Percentiles rank a stretch among this genome's conserved stretches.
phyloP scores from a whole-genome alignment of 805 yeast species.

The Wickerhamiella qilinensis region DNA sequence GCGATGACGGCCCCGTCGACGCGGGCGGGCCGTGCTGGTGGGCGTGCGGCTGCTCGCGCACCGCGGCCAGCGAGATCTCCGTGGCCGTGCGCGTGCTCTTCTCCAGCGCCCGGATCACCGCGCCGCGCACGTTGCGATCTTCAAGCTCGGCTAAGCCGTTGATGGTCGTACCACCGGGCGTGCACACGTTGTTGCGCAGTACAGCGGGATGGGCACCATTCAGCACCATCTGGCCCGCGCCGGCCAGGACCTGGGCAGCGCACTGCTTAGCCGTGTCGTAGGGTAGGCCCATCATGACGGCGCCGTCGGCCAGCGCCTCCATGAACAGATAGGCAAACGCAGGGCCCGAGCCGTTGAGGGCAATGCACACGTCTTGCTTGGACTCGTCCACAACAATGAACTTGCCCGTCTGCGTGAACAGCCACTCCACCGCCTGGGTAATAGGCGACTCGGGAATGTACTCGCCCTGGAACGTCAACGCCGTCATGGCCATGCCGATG shows the following conservation, averaged over 20 bases:
- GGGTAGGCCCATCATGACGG: constrained; percentile 86
- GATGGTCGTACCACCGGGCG: constrained; percentile 97
- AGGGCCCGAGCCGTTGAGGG: constrained; percentile 92
- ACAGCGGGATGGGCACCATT: constrained; percentile 81
- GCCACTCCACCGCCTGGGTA: constrained; percentile 24
- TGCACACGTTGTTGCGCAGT: constrained; percentile 74
- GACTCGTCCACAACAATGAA: constrained; percentile 41
- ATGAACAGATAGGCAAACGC: constrained; percentile 81
- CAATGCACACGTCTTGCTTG: constrained; percentile 92
- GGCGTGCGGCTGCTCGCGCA: constrained; percentile 7
- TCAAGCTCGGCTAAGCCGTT: constrained; percentile 89
- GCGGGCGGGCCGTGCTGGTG: background rate
- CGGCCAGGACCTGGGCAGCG: constrained; percentile 88
- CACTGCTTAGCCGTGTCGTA: constrained; percentile 64
- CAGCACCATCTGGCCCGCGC: constrained; percentile 81
- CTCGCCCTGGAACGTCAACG: constrained; percentile 58
- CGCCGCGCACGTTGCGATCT: constrained; percentile 75
- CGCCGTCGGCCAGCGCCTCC: constrained; percentile 89
- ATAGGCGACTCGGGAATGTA: constrained; percentile 17
- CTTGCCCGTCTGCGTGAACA: constrained; percentile 27
- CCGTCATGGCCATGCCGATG: constrained; percentile 87
- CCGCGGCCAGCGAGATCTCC: constrained; percentile 6
- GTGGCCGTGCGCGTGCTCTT: constrained; percentile 76
- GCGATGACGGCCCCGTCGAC: background rate
- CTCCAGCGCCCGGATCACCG: constrained; percentile 75